Conservation (phyloP, 768 basidiomycete genomes). For the Krasilnikovozyma curviuscula region DNA sequence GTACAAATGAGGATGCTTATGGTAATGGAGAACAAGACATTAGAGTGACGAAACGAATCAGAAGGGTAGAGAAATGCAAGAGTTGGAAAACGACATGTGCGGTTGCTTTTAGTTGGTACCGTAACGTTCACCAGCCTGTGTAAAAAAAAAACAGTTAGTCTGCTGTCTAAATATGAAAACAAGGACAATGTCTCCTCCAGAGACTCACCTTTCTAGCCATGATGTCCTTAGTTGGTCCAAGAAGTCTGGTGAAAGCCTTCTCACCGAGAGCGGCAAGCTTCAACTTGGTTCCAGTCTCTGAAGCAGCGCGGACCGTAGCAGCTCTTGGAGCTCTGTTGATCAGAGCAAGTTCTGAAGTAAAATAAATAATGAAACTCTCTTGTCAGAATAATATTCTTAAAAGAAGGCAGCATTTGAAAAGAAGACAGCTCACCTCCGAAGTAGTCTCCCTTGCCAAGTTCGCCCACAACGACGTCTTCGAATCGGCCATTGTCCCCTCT, state of each 20-base stretch:
- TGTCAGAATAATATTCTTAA: neutral
- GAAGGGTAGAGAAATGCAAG: too few relatives aligned
- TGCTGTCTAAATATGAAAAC: neutral
- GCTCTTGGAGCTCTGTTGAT: conserved; percentile 76
- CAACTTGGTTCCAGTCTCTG: conserved; percentile 38
- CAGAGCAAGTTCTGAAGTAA: conserved; percentile 57
- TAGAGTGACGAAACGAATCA: too few relatives aligned
- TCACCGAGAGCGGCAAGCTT: conserved; percentile 88
- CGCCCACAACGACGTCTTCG: conserved; percentile 52
- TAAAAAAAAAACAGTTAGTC: neutral
- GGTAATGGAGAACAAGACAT: too few relatives aligned
- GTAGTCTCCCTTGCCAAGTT: conserved; percentile 77
- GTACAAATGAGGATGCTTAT: too few relatives aligned
- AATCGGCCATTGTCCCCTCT: conserved; percentile 39
- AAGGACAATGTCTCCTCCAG: neutral
- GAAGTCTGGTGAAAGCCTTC: conserved; percentile 75
- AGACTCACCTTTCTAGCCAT: conserved; percentile 67
- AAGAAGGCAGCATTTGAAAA: neutral
- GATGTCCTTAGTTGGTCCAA: conserved; percentile 78
- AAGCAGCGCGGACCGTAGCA: conserved; percentile 78
- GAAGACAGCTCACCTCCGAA: conserved; percentile 62
- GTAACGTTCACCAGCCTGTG: conserved; percentile 12
- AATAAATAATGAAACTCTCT: neutral
- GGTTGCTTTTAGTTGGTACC: conserved; percentile 6
- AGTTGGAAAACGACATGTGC: too few relatives aligned